Evolutionary conservation across 805 yeast genomes (phyloP).

Genomic region (Hermanozyma aechmeae): DNA sequence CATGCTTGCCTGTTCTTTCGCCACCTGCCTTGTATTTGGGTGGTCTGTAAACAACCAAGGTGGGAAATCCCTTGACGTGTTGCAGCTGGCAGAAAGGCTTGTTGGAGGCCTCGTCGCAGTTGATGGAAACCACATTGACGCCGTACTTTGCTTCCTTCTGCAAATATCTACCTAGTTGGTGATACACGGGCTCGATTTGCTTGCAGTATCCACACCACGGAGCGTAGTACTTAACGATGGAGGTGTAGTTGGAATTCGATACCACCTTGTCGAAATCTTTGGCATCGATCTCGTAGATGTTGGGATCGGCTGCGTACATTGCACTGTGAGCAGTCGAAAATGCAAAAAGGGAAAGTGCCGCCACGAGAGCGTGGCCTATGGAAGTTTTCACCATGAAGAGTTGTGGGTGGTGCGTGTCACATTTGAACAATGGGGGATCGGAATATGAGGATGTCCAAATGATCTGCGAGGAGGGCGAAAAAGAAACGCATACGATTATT

Average conservation of each 20-base stretch:
- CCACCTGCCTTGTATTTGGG: slow-evolving; percentile 48
- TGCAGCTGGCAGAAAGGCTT: slow-evolving; percentile 59
- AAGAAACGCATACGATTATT: too few species aligned
- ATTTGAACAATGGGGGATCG: too few species aligned
- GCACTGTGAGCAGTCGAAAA: slow-evolving; percentile 11
- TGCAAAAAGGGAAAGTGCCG: too few species aligned
- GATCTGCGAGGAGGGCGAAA: too few species aligned
- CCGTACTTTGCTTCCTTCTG: slow-evolving; percentile 38
- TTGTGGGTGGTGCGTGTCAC: too few species aligned
- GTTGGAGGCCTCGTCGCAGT: slow-evolving; percentile 69
- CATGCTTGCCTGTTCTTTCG: slow-evolving; percentile 27
- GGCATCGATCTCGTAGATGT: slow-evolving; percentile 49
- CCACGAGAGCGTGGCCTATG: too few species aligned
- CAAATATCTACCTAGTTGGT: slow-evolving; percentile 53
- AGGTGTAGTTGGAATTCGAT: slow-evolving; percentile 60
- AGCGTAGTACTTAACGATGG: slow-evolving; percentile 85
- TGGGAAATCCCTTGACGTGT: slow-evolving; percentile 73
- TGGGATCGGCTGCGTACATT: slow-evolving; percentile 30
- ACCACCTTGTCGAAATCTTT: slow-evolving; percentile 59
- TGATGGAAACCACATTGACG: slow-evolving; percentile 69
- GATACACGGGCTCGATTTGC: slow-evolving; percentile 53
- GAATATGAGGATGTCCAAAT: too few species aligned
- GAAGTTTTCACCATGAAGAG: too few species aligned
- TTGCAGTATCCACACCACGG: slow-evolving; percentile 98
- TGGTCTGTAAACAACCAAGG: slow-evolving; percentile 74